Evolutionary conservation across 2,329 filamentous ascomycete species (phyloP), one percentile per base, ranked within the genome.

Genomic region (Cadophora luteo-olivacea): DNA sequence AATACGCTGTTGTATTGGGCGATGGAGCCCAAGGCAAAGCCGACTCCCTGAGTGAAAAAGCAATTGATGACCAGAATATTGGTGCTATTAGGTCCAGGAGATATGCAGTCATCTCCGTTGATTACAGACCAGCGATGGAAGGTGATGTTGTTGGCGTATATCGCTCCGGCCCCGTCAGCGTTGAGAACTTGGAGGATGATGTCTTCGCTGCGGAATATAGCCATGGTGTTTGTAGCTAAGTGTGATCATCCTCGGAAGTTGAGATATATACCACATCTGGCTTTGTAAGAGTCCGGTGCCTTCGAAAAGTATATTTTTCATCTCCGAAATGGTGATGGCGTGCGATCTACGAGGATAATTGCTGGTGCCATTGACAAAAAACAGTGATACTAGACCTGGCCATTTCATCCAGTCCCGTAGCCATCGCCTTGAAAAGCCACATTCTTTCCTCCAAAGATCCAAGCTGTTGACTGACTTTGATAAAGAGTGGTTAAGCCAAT

Each of bases 11-110:
- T 77, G 69, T 86, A 87, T 76, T 88, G 87, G 0, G 85, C 86
- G 52, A 89, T 84, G 33, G 82, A 85, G 2, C 86, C 87, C 19
- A 89, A 80, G 1, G 87, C 85, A n/a, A 88, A 78, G 2, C 85
- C 85, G 3, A 82, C 79, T 1, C 85, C 85, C 36, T 81, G 80
- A 68, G 82, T 80, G 74, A 87, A 86, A 78, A 79, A 61, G 78
- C 81, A 38, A 74, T 88, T 81, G 29, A 81, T 79, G 66, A 88
- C 79, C 38, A 76, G 74, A 60, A 89, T 85, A 70, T 88, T 84
- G 22, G 83, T 87, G 54, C 81, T 84, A 73, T 89, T 89, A 36
- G 80, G 83, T 75, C 89, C 89, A 55, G 83, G 73, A 0, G 84
- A 82, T 63, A 89, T 84, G 69, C 81, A 81, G 72, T 87, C 85